Percentiles rank a stretch among this genome's conserved stretches.
Evolutionary conservation across 148 eudicot species (phyloP).

Genomic region (Bassia scoparia): DNA sequence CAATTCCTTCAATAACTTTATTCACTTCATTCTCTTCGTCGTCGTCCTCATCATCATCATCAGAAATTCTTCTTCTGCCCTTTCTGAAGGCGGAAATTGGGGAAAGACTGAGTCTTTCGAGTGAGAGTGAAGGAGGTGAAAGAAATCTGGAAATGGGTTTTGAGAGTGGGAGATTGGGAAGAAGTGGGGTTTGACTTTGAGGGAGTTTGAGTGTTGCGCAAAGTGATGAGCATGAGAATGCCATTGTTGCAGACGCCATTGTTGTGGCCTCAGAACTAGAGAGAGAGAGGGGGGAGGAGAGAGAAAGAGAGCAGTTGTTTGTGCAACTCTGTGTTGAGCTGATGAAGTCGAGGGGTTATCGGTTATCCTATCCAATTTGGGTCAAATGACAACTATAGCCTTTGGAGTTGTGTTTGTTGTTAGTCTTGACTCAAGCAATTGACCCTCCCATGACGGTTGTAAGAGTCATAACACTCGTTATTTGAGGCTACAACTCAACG

Average conservation of each 20-base stretch:
- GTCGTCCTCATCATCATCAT: background rate
- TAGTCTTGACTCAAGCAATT: too few species aligned
- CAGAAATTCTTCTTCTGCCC: slow-evolving; percentile 1
- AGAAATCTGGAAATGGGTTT: slow-evolving; percentile 30
- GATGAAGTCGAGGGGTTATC: background rate
- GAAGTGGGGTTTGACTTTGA: slow-evolving; percentile 29
- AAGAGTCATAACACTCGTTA: too few species aligned
- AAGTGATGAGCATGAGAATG: slow-evolving; percentile 37
- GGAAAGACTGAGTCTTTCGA: slow-evolving; percentile 34
- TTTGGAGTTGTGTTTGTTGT: background rate
- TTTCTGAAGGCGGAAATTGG: slow-evolving; percentile 19
- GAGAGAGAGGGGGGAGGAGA: slow-evolving; percentile 3
- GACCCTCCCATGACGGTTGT: too few species aligned
- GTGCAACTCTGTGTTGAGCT: background rate
- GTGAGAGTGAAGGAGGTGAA: slow-evolving; percentile 33
- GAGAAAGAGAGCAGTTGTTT: background rate
- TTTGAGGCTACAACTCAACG: too few species aligned
- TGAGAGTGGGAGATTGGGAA: slow-evolving; percentile 22
- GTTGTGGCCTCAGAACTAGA: background rate
- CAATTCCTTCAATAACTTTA: too few species aligned
- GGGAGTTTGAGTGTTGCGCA: slow-evolving; percentile 22
- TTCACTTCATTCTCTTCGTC: too few species aligned
- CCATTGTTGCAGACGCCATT: slow-evolving; percentile 38
- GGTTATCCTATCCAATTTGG: slow-evolving; percentile 21
- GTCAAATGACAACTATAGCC: slow-evolving; percentile 17